Base-by-base conservation (phyloP, 495 filamentous ascomycete genomes). In the Lindgomyces ingoldianus region DNA sequence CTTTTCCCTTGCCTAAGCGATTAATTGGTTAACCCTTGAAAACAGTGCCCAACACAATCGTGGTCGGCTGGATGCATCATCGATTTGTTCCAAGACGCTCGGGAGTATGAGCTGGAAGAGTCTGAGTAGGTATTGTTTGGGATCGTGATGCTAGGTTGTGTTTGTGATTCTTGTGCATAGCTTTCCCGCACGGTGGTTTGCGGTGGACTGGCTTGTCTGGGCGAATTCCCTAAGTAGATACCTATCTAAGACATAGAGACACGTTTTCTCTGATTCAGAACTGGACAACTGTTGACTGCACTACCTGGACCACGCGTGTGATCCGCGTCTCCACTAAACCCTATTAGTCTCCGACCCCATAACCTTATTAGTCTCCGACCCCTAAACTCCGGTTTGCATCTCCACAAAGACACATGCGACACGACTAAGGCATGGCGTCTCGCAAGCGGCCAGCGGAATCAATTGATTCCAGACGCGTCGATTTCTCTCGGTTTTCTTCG, bases 31-130 rank as follows among this genome's bases (percentile, higher is more conserved):
- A 14, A 39, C 33, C 6, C 14, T 14, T 6, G 6, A 14, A 39
- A 39, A 39, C 33, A 39, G 87, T 93, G 87, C 27, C 94, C 94
- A 16, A 96, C 93, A 1, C 94, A 99, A 73, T 88, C 93, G 10
- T 99, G 94, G 94, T 96, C 91, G 21, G 87, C 95, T 0, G 88
- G 90, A 9, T 98, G 94, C 72, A 76, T 98, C 67, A 89, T 99
- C 69, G 94, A 99, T 76, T 72, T 99, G 46, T 98, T 94, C 73
- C 90, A 95, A 75, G 94, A 98, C 74, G 91, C 91, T 41, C 84
- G 79, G 48, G 78, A 81, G 68, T 73, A 83, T 56, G 70, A 67
- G 55, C 21, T 58, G 36, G 44, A 50, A 24, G 56, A 50, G 46
- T 47, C 54, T 19, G 62, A 52, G 12, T 46, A 52, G 26, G 45